A percentile compares a stretch with the other conserved stretches of the same genome.
Conservation (phyloP, 768 basidiomycete genomes). For the Daedaleopsis sinensis region DNA sequence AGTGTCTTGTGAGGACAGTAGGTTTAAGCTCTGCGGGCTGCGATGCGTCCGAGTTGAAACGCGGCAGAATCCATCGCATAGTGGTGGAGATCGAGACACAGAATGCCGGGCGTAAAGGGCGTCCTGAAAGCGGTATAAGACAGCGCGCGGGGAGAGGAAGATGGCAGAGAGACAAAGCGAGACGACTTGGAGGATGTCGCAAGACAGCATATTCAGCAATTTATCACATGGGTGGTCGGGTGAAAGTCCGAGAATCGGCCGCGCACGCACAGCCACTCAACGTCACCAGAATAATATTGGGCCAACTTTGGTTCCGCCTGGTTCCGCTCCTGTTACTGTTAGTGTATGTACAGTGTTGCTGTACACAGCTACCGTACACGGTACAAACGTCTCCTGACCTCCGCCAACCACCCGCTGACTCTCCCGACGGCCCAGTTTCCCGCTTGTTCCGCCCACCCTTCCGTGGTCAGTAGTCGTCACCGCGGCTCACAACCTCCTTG, state of each 20-base stretch:
- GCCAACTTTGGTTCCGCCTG: constrained; percentile 9
- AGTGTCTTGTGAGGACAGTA: background rate
- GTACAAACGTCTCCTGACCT: constrained; percentile 14
- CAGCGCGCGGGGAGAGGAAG: constrained; percentile 4
- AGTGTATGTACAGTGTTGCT: too few species aligned
- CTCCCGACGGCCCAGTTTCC: background rate
- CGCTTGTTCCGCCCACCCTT: background rate
- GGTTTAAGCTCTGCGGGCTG: constrained; percentile 12
- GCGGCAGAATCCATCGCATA: constrained; percentile 16
- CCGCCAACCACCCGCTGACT: background rate
- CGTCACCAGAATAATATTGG: constrained; percentile 14
- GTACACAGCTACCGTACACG: background rate
- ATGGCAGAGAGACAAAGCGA: constrained; percentile 19
- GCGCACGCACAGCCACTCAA: constrained; percentile 2
- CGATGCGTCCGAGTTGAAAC: constrained; percentile 1
- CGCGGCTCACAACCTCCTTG: constrained; percentile 84
- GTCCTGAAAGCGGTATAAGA: constrained; percentile 7
- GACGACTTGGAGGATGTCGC: constrained; percentile 4
- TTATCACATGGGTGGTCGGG: constrained; percentile 16
- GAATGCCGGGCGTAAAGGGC: background rate
- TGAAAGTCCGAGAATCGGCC: constrained; percentile 11
- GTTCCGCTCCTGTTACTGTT: constrained; percentile 15
- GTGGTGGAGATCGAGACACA: background rate
- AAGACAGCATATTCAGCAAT: background rate
- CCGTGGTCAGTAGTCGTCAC: constrained; percentile 69